phyloP scores from a whole-genome alignment of 2,329 filamentous ascomycete species.

The Teratosphaeria pseudoeucalypti region DNA sequence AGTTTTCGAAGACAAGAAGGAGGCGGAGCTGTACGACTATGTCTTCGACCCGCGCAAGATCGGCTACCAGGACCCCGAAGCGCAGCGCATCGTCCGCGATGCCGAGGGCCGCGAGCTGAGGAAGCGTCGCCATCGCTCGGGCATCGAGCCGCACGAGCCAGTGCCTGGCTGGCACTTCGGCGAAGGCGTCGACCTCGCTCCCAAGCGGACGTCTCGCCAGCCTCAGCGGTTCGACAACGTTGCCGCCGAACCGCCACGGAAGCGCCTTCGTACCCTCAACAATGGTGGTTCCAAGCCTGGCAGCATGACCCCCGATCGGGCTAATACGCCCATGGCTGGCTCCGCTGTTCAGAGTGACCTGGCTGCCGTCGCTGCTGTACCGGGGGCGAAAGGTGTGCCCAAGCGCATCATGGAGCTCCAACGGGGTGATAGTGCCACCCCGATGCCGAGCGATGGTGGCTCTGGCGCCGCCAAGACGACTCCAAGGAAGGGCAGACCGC shows the following conservation, averaged over 20 bases:
- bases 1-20: constrained; percentile 51
- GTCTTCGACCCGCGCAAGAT: constrained; percentile 43
- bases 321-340: constrained; percentile 7
- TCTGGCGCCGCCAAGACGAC: not conserved
- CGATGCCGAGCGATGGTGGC: constrained; percentile 8
- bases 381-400: constrained; percentile 15
- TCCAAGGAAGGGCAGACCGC: constrained; percentile 27
- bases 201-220: constrained; percentile 17
- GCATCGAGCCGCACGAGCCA: constrained; percentile 8
- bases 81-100: constrained; percentile 39
- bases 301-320: constrained; percentile 17
- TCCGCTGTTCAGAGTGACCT: constrained; percentile 11
- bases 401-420: constrained; percentile 37
- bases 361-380: constrained; percentile 5
- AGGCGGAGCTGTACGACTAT: constrained; percentile 51
- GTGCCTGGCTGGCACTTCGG: constrained; percentile 19
- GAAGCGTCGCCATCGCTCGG: constrained; percentile 29
- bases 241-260: constrained; percentile 14
- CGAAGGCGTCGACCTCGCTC: constrained; percentile 14
- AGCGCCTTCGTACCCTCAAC: constrained; percentile 11
- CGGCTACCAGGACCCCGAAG: constrained; percentile 47
- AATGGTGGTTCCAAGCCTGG: constrained; percentile 5
- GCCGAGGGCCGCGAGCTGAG: constrained; percentile 38
- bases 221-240: constrained; percentile 22
- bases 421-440: constrained; percentile 29